These are phyloP conservation scores for Dactylella cylindrospora DNA, from an alignment of 2,329 filamentous ascomycete genomes.

Conservation along the genomic window DNA sequence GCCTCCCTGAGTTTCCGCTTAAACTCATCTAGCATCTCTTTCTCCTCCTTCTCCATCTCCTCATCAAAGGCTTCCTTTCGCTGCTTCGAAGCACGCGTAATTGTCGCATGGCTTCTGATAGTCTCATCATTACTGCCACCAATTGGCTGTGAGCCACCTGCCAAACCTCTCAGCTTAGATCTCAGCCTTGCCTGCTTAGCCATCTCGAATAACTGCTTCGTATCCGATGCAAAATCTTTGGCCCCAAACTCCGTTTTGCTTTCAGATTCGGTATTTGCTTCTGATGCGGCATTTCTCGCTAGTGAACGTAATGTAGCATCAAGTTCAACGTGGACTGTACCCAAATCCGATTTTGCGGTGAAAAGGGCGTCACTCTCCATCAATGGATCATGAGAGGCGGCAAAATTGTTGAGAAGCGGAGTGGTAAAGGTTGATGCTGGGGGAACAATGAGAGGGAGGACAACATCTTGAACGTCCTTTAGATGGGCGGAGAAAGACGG, in stretches of 20 bases:
- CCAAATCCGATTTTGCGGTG: constrained; percentile 44
- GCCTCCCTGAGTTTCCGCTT: constrained; percentile 42
- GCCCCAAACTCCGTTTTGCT: background rate
- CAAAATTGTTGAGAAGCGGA: constrained; percentile 47
- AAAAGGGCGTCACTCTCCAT: constrained; percentile 46
- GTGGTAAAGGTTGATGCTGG: constrained; percentile 45
- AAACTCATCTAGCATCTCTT: constrained; percentile 37
- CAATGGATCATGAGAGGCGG: constrained; percentile 46
- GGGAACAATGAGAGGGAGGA: constrained; percentile 46
- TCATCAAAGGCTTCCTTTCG: constrained; percentile 37
- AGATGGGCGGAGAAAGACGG: constrained; percentile 27
- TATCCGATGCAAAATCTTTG: constrained; percentile 6
- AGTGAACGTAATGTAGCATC: constrained; percentile 42
- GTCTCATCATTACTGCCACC: constrained; percentile 13
- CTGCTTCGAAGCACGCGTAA: constrained; percentile 26
- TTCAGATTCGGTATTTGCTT: constrained; percentile 29
- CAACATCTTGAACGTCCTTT: constrained; percentile 27
- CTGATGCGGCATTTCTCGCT: constrained; percentile 18
- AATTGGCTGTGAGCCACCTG: constrained; percentile 13
- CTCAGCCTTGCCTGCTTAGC: constrained; percentile 45
- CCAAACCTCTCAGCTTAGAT: constrained; percentile 38
- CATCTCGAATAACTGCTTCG: constrained; percentile 33
- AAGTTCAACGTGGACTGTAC: constrained; percentile 46
- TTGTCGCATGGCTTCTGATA: constrained; percentile 17
- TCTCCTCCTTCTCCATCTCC: constrained; percentile 39